Conservation (phyloP, 75 land plant species). For the Ceratopteris richardii region DNA sequence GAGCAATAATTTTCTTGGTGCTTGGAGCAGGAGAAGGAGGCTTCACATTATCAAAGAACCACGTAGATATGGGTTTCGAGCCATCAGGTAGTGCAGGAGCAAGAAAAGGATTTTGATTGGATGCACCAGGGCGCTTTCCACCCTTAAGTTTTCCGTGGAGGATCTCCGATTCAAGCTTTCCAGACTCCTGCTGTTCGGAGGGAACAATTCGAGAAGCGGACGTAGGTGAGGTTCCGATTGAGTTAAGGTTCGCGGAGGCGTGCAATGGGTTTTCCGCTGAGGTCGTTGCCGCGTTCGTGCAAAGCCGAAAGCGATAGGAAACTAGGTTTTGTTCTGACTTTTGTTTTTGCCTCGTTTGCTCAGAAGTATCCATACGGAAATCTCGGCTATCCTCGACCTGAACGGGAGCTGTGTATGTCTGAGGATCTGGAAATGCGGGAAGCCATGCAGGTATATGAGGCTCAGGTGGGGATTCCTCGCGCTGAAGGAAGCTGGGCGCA, state of each 20-base stretch:
- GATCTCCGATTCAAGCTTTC: neutral
- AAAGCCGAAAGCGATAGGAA: constrained; percentile 44
- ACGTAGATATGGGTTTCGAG: constrained; percentile 43
- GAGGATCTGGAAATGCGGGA: constrained; percentile 69
- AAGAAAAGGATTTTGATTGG: constrained; percentile 52
- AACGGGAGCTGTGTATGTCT: constrained; percentile 51
- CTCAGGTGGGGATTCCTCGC: constrained; percentile 43
- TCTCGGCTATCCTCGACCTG: constrained; percentile 43
- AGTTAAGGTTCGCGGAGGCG: no score
- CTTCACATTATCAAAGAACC: constrained; percentile 17
- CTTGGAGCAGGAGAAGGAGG: neutral
- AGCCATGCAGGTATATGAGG: constrained; percentile 77
- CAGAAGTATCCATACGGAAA: constrained; percentile 30
- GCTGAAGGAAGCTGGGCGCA: constrained; percentile 44
- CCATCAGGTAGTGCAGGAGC: constrained; percentile 49
- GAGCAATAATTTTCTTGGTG: constrained; percentile 4
- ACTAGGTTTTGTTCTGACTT: constrained; percentile 54
- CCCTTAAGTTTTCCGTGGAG: constrained; percentile 1
- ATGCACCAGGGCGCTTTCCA: constrained; percentile 1
- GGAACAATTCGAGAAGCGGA: neutral
- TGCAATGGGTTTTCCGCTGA: neutral
- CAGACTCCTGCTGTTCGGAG: neutral
- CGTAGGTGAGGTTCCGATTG: no score
- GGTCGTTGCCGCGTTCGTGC: constrained; percentile 17
- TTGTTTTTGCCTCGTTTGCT: constrained; percentile 53